Base-by-base conservation (phyloP, 1,284 basidiomycete species). In the Microbotryomycetes sp. region DNA sequence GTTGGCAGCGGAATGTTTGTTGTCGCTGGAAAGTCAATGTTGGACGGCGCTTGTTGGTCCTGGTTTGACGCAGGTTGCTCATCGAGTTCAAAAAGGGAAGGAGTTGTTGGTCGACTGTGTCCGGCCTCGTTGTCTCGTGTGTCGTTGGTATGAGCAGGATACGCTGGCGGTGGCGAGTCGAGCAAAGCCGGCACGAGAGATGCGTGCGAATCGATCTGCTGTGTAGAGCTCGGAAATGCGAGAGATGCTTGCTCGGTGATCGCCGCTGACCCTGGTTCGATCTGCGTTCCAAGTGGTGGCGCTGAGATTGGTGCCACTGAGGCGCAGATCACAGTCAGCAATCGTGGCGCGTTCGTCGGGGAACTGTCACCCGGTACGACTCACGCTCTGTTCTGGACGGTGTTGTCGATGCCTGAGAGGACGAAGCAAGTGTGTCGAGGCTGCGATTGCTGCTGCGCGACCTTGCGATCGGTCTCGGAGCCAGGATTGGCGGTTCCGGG, bases 1-100 rank as follows among this genome's bases (percentile, higher is more conserved):
- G 53, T 45, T 21, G 45, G 58, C 48, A 41, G 50, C 24, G n/a
- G 50, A 21, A n/a, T n/a, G n/a, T n/a, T n/a, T n/a, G n/a, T n/a
- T n/a, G n/a, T 41, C 35, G 35, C 35, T 18, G 35, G 35, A 11
- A 41, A 41, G 35, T 18, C 18, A n/a, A n/a, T n/a, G n/a, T n/a
- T n/a, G n/a, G n/a, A n/a, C 35, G 18, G 35, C 35, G 18, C 35
- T 18, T 41, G 35, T 9, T 41, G 9, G 35, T 11, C 11, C 35
- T 41, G 35, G 11, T n/a, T n/a, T n/a, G n/a, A n/a, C 18, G 35
- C 18, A 11, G 35, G 35, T 41, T 9, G 9, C 18, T 41, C 11
- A 41, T 41, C 35, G 11, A 41, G 35, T 11, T 41, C 35, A 18
- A 41, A 18, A 9, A 41, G 18, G 11, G 35, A 41, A 41, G 35